Base-by-base conservation (phyloP, 495 filamentous ascomycete species). In the Podospora australis region DNA sequence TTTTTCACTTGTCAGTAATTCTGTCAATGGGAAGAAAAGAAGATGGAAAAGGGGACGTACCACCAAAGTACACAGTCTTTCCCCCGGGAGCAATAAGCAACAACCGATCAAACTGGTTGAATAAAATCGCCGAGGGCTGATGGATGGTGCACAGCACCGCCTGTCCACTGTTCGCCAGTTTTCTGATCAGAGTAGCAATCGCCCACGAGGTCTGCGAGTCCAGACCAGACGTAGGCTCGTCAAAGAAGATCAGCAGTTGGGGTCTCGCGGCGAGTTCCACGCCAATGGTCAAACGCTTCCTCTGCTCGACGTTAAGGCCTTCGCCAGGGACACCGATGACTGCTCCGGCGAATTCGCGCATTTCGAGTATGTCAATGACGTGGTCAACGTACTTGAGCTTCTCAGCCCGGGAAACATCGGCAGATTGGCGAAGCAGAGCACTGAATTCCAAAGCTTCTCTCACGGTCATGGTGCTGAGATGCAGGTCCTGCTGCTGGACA, bases 251-350 rank as follows among this genome's bases (percentile, higher is more conserved):
- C 2, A 88, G 30, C 0, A 90, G 71, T 35, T 78, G 80, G 0
- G 90, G 90, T 59, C 89, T 92, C 6, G 90, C 88, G 1, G 86
- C 90, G 3, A 96, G 69, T 59, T 96, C 90, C 8, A 96, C 90
- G 48, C 86, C 90, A 48, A 96, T 94, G 2, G 90, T 96, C 2
- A 95, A 53, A 35, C 81, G 46, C 73, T 87, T 68, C 59, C 70
- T 63, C 56, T 79, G 58, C 48, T 78, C 75, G 1, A 77, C 67
- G 29, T 63, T 66, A 2, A 72, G 56, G 17, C 60, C 61, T 61
- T 87, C 82, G 7, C 86, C 87, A 1, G 83, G 81, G 13, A 88
- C 78, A 56, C 88, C 87, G 25, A 95, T 82, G 30, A 94, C 75
- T 5, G 88, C 87, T 54, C 94, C 87, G 3, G 87, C 80, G 52